These are phyloP conservation scores for Lactarius pseudohatsudake DNA, from an alignment of 768 basidiomycete genomes.

Conservation along the genomic window DNA sequence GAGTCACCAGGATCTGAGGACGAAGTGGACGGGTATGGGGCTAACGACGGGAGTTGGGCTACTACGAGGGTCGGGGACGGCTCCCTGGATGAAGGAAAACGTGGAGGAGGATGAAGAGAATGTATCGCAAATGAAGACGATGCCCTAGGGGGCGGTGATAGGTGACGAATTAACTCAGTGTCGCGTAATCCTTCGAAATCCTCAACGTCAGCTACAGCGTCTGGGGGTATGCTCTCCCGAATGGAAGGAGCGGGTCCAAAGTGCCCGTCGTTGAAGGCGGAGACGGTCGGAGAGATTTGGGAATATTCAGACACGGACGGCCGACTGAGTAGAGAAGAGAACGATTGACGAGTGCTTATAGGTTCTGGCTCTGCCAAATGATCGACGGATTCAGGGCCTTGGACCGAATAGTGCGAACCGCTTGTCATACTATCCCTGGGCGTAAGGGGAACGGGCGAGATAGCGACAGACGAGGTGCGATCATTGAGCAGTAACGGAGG, in stretches of 20 bases:
- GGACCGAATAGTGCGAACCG: conserved; percentile 27
- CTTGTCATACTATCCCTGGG: conserved; percentile 28
- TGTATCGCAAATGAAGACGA: conserved; percentile 29
- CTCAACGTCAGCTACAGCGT: conserved; percentile 5
- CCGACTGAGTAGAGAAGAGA: conserved; percentile 49
- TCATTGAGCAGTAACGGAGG: conserved; percentile 22
- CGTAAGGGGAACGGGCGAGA: conserved; percentile 1
- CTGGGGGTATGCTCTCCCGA: conserved; percentile 32
- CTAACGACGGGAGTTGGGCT: conserved; percentile 3
- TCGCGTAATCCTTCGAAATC: conserved; percentile 5
- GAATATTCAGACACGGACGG: conserved; percentile 68
- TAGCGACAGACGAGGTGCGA: conserved; percentile 14
- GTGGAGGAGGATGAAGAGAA: conserved; percentile 26
- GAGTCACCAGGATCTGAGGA: conserved; percentile 30
- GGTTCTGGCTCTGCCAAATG: conserved; percentile 30
- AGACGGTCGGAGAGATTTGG: conserved; percentile 70
- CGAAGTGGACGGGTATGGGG: conserved; percentile 16
- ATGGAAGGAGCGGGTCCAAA: conserved; percentile 31
- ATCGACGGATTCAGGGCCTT: conserved; percentile 19
- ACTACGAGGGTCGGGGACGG: conserved; percentile 1
- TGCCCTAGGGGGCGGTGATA: conserved; percentile 29
- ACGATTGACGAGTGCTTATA: conserved; percentile 47
- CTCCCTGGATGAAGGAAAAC: conserved; percentile 17
- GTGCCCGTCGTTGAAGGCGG: conserved; percentile 73
- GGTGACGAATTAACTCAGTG: conserved; percentile 19